A percentile compares a stretch with the other conserved stretches of the same genome.
phyloP scores from a whole-genome alignment of 352 stramenopile genomes.

The Phytophthora litchii region DNA sequence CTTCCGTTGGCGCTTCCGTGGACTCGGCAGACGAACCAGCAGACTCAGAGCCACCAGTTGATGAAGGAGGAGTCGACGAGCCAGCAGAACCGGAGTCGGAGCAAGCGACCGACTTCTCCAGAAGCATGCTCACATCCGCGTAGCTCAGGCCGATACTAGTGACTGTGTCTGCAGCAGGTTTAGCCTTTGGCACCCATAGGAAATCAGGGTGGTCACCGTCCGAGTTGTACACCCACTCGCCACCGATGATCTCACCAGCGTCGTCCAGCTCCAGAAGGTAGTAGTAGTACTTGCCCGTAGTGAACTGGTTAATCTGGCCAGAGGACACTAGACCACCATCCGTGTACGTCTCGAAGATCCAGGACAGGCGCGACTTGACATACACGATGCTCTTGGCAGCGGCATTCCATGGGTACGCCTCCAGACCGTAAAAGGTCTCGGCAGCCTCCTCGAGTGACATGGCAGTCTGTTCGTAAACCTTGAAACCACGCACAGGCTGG shows the following conservation, averaged over 20 bases:
- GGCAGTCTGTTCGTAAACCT: slow-evolving; percentile 41
- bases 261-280: slow-evolving; percentile 49
- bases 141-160: slow-evolving; percentile 29
- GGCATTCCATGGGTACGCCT: slow-evolving; percentile 56
- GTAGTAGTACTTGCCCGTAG: slow-evolving; percentile 34
- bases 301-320: slow-evolving; percentile 29
- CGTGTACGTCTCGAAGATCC: slow-evolving; percentile 44
- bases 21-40: background rate
- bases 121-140: slow-evolving; percentile 22
- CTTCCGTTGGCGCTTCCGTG: slow-evolving; percentile 8
- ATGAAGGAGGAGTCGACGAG: background rate
- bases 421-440: slow-evolving; percentile 40
- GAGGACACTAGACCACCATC: slow-evolving; percentile 38
- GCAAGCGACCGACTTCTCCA: slow-evolving; percentile 24
- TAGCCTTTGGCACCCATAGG: slow-evolving; percentile 35
- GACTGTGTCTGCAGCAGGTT: slow-evolving; percentile 30
- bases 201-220: slow-evolving; percentile 45
- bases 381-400: slow-evolving; percentile 46
- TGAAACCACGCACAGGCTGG: slow-evolving; percentile 55
- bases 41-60: background rate
- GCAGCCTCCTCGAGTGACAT: slow-evolving; percentile 40
- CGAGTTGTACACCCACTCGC: slow-evolving; percentile 46
- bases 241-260: slow-evolving; percentile 38
- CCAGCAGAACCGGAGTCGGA: slow-evolving; percentile 9
- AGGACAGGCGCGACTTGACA: slow-evolving; percentile 45